phyloP scores from a whole-genome alignment of 2,329 filamentous ascomycete species.

The Diplocarpon mali region DNA sequence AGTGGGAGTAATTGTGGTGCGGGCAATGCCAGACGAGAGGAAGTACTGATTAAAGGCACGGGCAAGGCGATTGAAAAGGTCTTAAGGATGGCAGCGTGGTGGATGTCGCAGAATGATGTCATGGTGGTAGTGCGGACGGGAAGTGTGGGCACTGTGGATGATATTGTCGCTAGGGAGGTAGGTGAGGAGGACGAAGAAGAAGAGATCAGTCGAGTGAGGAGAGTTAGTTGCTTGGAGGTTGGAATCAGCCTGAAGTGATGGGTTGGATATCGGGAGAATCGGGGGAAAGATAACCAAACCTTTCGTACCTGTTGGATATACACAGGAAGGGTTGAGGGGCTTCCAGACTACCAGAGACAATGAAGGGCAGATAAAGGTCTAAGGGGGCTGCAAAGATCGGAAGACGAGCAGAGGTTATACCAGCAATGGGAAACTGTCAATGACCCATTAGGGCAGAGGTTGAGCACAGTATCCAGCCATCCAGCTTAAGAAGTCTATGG shows the following conservation, averaged over 20 bases:
- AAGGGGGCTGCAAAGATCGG: no score
- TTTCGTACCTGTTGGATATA: no score
- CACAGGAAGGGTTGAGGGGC: no score
- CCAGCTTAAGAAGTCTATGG: no score
- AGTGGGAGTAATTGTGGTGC: neutral
- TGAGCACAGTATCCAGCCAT: no score
- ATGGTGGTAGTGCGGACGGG: constrained; percentile 23
- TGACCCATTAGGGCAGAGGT: no score
- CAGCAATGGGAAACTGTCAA: no score
- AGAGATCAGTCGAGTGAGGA: constrained; percentile 19
- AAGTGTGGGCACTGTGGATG: constrained; percentile 27
- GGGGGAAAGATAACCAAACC: no score
- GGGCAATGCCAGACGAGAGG: constrained; percentile 15
- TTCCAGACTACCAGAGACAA: no score
- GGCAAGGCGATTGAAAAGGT: constrained; percentile 26
- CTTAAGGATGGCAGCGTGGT: constrained; percentile 21
- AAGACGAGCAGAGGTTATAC: no score
- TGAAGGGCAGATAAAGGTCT: no score
- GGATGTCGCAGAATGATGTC: constrained; percentile 21
- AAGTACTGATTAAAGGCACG: constrained; percentile 25
- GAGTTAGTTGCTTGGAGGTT: constrained; percentile 25
- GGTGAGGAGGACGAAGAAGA: constrained; percentile 10
- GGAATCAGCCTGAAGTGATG: constrained; percentile 18
- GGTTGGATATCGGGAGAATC: neutral
- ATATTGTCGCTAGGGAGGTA: constrained; percentile 19